Evolutionary conservation across 2,329 filamentous ascomycete genomes (phyloP).

Genomic region (Fusarium sp.): DNA sequence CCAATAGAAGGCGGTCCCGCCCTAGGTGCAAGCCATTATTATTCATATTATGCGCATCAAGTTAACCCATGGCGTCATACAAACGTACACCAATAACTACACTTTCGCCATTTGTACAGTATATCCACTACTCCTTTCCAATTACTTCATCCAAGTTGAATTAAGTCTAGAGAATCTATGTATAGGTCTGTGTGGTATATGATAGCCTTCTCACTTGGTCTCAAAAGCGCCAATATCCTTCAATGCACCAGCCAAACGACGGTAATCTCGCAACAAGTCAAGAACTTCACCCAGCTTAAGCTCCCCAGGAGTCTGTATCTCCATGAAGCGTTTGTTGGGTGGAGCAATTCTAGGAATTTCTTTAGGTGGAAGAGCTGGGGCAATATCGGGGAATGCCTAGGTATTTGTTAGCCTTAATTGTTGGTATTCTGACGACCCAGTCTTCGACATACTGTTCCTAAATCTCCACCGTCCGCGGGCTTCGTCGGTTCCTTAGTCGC

Average conservation of each 20-base stretch:
- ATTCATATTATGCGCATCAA: background rate
- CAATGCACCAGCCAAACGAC: constrained; percentile 74
- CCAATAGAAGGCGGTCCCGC: constrained; percentile 16
- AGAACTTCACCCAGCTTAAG: constrained; percentile 79
- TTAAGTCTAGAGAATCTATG: constrained; percentile 28
- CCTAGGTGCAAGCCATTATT: constrained; percentile 12
- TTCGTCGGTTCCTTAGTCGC: constrained; percentile 55
- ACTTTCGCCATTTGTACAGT: background rate
- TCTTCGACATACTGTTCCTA: constrained; percentile 63
- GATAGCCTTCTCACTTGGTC: constrained; percentile 47
- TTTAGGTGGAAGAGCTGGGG: constrained; percentile 65
- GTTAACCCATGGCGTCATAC: background rate
- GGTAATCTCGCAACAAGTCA: constrained; percentile 79
- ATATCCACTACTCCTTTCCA: background rate
- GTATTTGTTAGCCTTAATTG: constrained; percentile 2
- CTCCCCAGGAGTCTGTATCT: constrained; percentile 76
- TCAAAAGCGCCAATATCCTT: constrained; percentile 72
- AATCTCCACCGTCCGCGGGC: constrained; percentile 64
- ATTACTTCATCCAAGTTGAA: constrained; percentile 12
- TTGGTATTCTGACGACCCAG: background rate
- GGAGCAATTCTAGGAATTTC: constrained; percentile 68
- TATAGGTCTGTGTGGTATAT: background rate
- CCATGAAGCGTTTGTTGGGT: constrained; percentile 79
- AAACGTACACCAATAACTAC: background rate
- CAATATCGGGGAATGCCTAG: constrained; percentile 72